Evolutionary conservation across 2,329 filamentous ascomycete genomes (phyloP).

Genomic region (Phoma sp.): DNA sequence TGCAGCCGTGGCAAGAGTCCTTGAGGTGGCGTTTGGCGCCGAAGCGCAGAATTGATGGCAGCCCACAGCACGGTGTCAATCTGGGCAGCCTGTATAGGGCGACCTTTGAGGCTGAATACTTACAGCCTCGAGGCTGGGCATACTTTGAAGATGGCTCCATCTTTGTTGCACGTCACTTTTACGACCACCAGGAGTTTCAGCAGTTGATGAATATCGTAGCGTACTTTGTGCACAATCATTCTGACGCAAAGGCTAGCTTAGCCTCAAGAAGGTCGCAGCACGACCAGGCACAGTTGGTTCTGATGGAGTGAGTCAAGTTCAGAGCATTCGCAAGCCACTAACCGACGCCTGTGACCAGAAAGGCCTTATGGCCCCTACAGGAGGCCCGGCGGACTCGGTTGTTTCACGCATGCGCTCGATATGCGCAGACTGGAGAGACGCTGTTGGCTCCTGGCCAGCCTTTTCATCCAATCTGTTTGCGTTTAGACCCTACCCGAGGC

Average conservation of each 20-base stretch:
- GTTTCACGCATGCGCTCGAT: not conserved
- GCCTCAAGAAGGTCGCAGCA: not conserved
- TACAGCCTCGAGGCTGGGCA: slow-evolving; percentile 17
- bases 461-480: not conserved
- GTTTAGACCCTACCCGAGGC: not conserved
- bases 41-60: not conserved
- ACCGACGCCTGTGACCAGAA: not conserved
- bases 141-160: slow-evolving; percentile 36
- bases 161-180: slow-evolving; percentile 18
- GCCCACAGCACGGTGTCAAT: not conserved
- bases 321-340: not conserved
- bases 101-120: too few species aligned
- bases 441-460: not conserved
- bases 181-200: slow-evolving; percentile 24
- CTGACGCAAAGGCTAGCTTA: not conserved
- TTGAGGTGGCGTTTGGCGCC: not conserved
- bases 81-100: not conserved
- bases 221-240: slow-evolving; percentile 18
- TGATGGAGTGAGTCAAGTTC: slow-evolving; percentile 1
- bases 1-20: not conserved
- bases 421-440: not conserved
- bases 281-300: not conserved
- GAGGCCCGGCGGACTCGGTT: not conserved
- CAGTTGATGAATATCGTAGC: slow-evolving; percentile 23
- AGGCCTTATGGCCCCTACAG: not conserved